Base-by-base conservation (phyloP, 345 rosid genomes). In the Turnera subulata region DNA sequence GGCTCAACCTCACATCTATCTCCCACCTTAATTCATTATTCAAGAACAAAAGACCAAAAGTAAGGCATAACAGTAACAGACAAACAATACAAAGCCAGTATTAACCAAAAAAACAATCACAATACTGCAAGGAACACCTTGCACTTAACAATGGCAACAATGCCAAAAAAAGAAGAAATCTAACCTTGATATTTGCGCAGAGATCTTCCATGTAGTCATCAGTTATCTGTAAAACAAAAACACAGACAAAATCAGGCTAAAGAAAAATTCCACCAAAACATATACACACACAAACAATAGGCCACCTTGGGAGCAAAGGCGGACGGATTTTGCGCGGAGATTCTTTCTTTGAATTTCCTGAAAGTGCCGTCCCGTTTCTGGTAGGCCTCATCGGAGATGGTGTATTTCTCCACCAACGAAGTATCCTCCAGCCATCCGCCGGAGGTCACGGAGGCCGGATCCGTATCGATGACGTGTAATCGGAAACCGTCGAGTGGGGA, bases 341-440 rank as follows among this genome's bases (percentile, higher is more conserved):
- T 21, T 68, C 76, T 87, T 65, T 81, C 94, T 76, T 89, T 93
- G 61, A 82, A 89, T 67, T 84, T 87, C 73, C 89, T 83, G 61
- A 77, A 89, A 56, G 96, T 89, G 61, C 84, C 84, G 50, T 71
- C 77, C 12, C 77, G 93, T 63, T 92, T 89, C 15, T 69, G 73
- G 61, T 86, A 92, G 23, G 81, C 91, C 53, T 89, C 95, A 19
- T 92, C 98, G 35, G 96, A 89, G 23, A 92, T 92, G 0, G 62
- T 58, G 75, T 84, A 92, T 74, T 84, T 92, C 73, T 89, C 87
- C 58, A 92, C 96, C 46, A 84, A 52, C 25, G 98, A 89, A 19
- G 95, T 89, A 66, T 92, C 96, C 66, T 92, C 98, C 22, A 92
- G 84, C 95, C 95, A 89, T 6, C 98, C 93, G 40, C 95, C 95